Base-by-base conservation (phyloP, 2,329 filamentous ascomycete genomes). In the Septoria linicola region DNA sequence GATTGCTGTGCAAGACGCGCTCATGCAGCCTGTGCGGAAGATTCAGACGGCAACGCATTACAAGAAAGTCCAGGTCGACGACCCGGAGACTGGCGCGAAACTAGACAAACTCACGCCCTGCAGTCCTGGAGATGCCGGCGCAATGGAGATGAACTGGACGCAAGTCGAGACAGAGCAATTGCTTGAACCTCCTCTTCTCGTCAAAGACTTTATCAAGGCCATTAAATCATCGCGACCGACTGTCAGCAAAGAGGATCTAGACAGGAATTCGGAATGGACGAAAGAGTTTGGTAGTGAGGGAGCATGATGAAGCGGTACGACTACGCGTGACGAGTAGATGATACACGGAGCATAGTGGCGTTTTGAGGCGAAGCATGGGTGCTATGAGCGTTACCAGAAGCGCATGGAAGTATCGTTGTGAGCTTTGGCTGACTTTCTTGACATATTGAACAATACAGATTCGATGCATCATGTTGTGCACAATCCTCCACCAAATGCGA, bases 1-100 rank as follows among this genome's bases (percentile, higher is more conserved):
- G 65, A 97, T 97, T 66, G 90, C 89, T 3, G 93, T 97, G 16
- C 93, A 99, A 70, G 88, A 95, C 68, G 93, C 93, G 1, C 76
- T 99, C 32, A 99, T 99, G 93, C 90, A 96, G 67, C 95, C 93
- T 1, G 88, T 99, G 55, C 81, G 93, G 56, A 95, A 96, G 73
- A 97, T 99, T 61, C 86, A 97, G 70, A 95, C 91, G 58, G 92
- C 93, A 14, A 99, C 93, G 46, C 93, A 99, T 75, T 99, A 97
- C 74, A 96, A 96, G 72, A 85, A 88, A 76, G 92, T 48, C 25
- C 80, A 79, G 61, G 78, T 84, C 51, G 86, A 95, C 37, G 81
- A 78, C 27, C 67, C 68, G 52, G 76, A 80, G 52, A n/a, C 25
- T 13, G 36, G 36, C 19, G 25, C 27, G 36, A 48, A 27, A n/a